Percentiles rank a stretch among this genome's conserved stretches.
These are phyloP conservation scores for Beauveria pseudobassiana DNA, from an alignment of 2,329 filamentous ascomycete species.

Conservation along the genomic window DNA sequence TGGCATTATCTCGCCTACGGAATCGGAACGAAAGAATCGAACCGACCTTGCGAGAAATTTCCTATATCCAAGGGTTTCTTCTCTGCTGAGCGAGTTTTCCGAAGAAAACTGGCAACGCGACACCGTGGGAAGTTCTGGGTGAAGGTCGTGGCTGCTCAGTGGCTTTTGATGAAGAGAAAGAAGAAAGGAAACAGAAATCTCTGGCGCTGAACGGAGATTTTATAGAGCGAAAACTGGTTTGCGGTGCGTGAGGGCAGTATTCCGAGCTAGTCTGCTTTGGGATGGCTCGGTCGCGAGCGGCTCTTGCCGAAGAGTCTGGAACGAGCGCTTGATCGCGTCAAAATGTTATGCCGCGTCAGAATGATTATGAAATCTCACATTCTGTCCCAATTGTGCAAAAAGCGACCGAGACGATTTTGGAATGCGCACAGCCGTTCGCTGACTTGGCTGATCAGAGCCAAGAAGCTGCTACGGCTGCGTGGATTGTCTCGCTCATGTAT, in stretches of 20 bases:
- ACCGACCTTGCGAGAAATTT: slow-evolving; percentile 46
- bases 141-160: slow-evolving; percentile 58
- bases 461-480: too few species aligned
- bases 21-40: slow-evolving; percentile 18
- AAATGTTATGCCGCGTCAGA: too few species aligned
- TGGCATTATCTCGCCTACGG: slow-evolving; percentile 50
- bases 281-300: background rate
- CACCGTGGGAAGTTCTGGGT: slow-evolving; percentile 49
- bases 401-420: too few species aligned
- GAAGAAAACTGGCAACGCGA: slow-evolving; percentile 50
- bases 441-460: too few species aligned
- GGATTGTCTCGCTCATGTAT: too few species aligned
- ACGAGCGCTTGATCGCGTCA: too few species aligned
- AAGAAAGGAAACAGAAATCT: slow-evolving; percentile 15
- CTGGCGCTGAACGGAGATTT: background rate
- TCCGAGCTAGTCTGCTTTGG: slow-evolving; percentile 5
- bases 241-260: slow-evolving; percentile 8
- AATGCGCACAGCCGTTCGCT: too few species aligned
- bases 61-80: slow-evolving; percentile 53
- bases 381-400: too few species aligned
- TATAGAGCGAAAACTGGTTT: slow-evolving; percentile 3
- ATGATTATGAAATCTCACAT: too few species aligned
- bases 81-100: slow-evolving; percentile 50
- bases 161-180: slow-evolving; percentile 50
- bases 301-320: too few species aligned